These are phyloP conservation scores for Geranomyces variabilis DNA, from an alignment of 192 early-diverging fungal species.

Conservation along the genomic window DNA sequence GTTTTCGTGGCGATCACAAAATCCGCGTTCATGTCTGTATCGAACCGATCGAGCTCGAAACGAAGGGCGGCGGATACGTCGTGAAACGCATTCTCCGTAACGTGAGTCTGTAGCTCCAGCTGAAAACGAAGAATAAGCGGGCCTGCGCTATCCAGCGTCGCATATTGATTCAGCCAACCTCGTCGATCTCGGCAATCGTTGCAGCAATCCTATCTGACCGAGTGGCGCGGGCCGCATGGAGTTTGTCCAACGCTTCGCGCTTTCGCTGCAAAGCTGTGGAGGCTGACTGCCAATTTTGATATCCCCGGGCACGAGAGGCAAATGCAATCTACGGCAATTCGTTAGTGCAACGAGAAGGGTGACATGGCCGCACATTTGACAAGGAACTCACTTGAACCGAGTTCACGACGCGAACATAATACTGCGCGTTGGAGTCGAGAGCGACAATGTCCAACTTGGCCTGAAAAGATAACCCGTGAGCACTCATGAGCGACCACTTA, in stretches of 20 bases:
- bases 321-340: conserved; percentile 64
- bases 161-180: conserved; percentile 39
- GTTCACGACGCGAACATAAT: conserved; percentile 85
- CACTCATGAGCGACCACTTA: not conserved
- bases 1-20: conserved; percentile 1
- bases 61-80: conserved; percentile 5
- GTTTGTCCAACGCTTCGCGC: conserved; percentile 48
- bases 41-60: conserved; percentile 18
- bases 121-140: not conserved
- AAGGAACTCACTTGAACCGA: conserved; percentile 65
- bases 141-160: not conserved
- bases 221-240: conserved; percentile 20
- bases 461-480: conserved; percentile 23
- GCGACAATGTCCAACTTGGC: conserved; percentile 73
- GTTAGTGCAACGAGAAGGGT: not conserved
- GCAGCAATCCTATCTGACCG: conserved; percentile 56
- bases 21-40: conserved; percentile 14
- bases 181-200: conserved; percentile 51
- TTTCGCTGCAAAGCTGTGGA: conserved; percentile 73
- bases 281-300: conserved; percentile 70
- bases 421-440: conserved; percentile 80
- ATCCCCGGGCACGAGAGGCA: conserved; percentile 69
- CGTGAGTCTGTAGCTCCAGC: not conserved
- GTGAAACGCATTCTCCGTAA: conserved; percentile 4
- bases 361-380: not conserved